Evolutionary conservation across 2,329 filamentous ascomycete genomes (phyloP), one percentile per base, ranked within the genome.

Genomic region (Ophiostoma sp.): DNA sequence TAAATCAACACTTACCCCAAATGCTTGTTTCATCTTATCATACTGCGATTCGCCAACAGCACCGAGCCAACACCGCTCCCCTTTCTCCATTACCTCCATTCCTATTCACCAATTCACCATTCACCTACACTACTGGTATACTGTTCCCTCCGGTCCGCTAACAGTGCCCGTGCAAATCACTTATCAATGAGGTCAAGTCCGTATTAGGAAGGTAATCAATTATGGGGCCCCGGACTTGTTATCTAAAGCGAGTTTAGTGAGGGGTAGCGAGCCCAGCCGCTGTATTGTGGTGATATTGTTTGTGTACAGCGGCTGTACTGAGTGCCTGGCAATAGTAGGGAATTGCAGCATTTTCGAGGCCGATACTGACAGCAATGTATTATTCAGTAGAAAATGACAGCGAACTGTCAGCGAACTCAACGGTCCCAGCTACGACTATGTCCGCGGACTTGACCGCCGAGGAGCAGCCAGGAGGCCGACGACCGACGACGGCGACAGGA

Each of bases 201-300:
- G 65, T 48, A 27, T 33, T 48, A 67, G 65, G 65, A 67, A 67
- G 27, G 39, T 31, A 67, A 48, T 67, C 64, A 39, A 67, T 27
- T 44, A 67, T 36, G 64, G 64, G 64, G 31, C 33, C 52, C 52
- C 52, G 52, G 52, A 57, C 52, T 27, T 57, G 62, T 66, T 41
- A 36, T 41, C 62, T 66, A 36, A 39, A 66, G 36, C 33, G 60
- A 64, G 60, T 36, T 36, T 23, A 36, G 15, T 67, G 36, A 67
- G 64, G 64, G 64, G 64, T 39, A 36, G 31, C 62, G 23, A 48
- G 44, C 20, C 17, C 44, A 48, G 44, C 44, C 44, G 44, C 44
- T 48, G 44, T 48, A 48, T 48, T 20, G 17, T 48, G 17, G 1
- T 31, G 57, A 31, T 31, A 1, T 31, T 31, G 27, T 31, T 31